A percentile compares a stretch with the other conserved stretches of the same genome.
Evolutionary conservation across 2,329 filamentous ascomycete species (phyloP).

Genomic region (Colletotrichum lupini): DNA sequence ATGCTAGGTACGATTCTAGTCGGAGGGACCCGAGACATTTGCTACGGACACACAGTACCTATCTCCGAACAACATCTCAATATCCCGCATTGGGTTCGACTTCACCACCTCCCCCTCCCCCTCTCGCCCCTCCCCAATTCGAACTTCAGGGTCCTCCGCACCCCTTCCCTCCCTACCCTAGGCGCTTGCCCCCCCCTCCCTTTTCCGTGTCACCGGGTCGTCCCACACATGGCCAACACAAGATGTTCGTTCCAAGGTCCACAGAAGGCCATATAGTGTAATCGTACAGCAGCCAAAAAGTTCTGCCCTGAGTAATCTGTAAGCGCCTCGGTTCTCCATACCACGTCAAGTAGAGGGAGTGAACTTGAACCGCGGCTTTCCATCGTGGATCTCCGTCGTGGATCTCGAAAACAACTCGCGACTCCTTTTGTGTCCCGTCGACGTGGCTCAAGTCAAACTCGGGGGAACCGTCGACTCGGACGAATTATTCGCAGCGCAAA

Average conservation of each 20-base stretch:
- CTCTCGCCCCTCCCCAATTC: neutral
- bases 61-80: neutral
- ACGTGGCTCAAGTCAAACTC: neutral
- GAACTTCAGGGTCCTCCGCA: neutral
- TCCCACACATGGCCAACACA: neutral
- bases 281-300: neutral
- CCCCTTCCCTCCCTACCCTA: neutral
- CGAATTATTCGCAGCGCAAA: neutral
- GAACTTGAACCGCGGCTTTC: neutral
- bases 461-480: neutral
- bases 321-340: too few relatives aligned
- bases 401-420: neutral
- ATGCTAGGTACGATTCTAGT: neutral
- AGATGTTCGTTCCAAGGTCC: neutral
- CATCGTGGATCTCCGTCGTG: neutral
- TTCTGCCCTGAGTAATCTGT: neutral
- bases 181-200: neutral
- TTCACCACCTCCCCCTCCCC: neutral
- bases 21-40: neutral
- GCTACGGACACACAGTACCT: neutral
- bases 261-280: neutral
- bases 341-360: neutral
- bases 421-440: neutral
- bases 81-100: neutral
- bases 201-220: conserved; percentile 4